Evolutionary conservation across 805 yeast species (phyloP).

Genomic region (Candida jianshihensis): DNA sequence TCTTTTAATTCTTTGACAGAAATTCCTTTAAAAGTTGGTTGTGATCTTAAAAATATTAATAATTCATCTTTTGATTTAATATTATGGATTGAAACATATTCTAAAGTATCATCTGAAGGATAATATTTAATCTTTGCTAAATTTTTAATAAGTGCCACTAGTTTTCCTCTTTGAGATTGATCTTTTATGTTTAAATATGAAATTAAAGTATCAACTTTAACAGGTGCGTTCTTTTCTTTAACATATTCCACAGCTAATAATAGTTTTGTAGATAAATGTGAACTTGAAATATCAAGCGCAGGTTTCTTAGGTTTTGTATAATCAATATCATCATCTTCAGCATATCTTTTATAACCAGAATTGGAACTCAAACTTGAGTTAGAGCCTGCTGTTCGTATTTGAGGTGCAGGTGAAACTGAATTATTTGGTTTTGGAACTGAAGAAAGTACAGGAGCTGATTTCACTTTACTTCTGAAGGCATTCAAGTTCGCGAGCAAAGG

Average conservation of each 20-base stretch:
- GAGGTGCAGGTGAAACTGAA: constrained; percentile 2
- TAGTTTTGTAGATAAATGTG: constrained; percentile 80
- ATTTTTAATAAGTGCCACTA: constrained; percentile 65
- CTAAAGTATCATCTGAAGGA: constrained; percentile 55
- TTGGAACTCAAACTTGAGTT: too few species aligned
- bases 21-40: constrained; percentile 82
- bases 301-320: constrained; percentile 23
- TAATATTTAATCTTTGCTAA: constrained; percentile 74
- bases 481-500: constrained; percentile 50
- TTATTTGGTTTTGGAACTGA: constrained; percentile 24
- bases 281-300: constrained; percentile 20
- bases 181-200: constrained; percentile 47
- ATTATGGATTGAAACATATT: constrained; percentile 84
- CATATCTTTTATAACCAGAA: constrained; percentile 14
- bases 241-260: constrained; percentile 89
- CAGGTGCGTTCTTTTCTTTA: constrained; percentile 62
- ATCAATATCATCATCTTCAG: constrained; percentile 21
- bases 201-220: constrained; percentile 57
- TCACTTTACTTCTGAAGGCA: constrained; percentile 57
- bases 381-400: too few species aligned
- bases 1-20: constrained; percentile 67
- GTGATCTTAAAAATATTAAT: constrained; percentile 63
- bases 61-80: constrained; percentile 77
- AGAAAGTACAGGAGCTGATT: constrained; percentile 49
- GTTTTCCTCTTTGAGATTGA: constrained; percentile 51